phyloP scores from a whole-genome alignment of 23 red algal species.

The Gracilaria domingensis region DNA sequence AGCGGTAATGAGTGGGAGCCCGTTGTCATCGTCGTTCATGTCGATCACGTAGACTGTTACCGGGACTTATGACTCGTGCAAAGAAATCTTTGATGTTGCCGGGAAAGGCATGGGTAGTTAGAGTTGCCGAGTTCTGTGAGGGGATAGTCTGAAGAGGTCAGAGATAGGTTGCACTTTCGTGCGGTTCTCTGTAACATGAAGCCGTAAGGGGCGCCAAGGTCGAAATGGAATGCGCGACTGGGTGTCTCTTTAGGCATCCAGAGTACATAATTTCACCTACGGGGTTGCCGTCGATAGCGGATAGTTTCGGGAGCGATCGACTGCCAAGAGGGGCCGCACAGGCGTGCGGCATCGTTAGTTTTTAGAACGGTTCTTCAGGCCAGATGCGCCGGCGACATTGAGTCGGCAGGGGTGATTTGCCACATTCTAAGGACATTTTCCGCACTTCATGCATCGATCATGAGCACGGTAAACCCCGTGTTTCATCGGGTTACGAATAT shows the following conservation, averaged over 20 bases:
- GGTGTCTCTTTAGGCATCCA: neutral
- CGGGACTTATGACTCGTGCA: neutral
- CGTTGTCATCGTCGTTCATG: neutral
- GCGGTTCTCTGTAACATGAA: slow-evolving; percentile 2
- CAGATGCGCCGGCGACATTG: neutral
- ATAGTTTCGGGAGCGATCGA: neutral
- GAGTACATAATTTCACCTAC: neutral
- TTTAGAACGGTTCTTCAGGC: neutral
- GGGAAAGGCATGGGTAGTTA: neutral
- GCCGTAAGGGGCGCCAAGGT: slow-evolving; percentile 31
- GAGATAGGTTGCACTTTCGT: neutral
- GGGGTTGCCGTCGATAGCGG: neutral
- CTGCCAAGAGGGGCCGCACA: neutral
- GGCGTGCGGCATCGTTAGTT: slow-evolving; percentile 6
- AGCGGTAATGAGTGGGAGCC: neutral
- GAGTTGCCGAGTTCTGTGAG: slow-evolving; percentile 2
- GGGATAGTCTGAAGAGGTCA: neutral
- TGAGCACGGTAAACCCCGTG: neutral
- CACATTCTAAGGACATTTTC: neutral
- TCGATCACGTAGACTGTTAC: neutral
- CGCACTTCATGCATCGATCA: slow-evolving; percentile 10
- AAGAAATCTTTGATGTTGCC: neutral
- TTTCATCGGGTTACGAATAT: neutral
- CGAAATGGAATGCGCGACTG: neutral
- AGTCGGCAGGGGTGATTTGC: neutral